Evolutionary conservation across 2,329 filamentous ascomycete species (phyloP).

Genomic region (Fusarium coffeatum): DNA sequence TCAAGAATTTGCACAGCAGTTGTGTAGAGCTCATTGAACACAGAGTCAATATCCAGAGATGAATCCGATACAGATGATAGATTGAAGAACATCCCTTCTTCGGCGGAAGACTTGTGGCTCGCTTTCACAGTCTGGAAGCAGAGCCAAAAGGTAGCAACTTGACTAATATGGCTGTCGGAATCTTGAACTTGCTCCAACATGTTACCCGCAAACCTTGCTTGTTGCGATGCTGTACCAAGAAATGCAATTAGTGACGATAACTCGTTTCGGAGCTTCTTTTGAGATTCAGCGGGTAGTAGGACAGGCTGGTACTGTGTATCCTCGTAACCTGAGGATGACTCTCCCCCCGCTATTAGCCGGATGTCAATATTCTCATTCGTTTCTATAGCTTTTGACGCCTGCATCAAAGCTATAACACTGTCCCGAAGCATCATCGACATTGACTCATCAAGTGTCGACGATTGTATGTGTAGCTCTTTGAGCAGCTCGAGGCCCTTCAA

Average conservation of each 20-base stretch:
- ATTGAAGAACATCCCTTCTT: conserved; percentile 75
- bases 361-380: conserved; percentile 40
- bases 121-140: conserved; percentile 77
- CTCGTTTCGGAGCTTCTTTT: conserved; percentile 69
- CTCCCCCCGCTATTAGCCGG: conserved; percentile 43
- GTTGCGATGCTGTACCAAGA: conserved; percentile 67
- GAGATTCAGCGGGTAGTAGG: conserved; percentile 72
- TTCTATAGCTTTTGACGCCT: conserved; percentile 36
- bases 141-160: conserved; percentile 83
- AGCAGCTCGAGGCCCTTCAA: conserved; percentile 77
- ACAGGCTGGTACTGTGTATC: conserved; percentile 66
- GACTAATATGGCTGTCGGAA: conserved; percentile 63
- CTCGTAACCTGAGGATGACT: conserved; percentile 20
- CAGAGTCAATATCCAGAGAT: conserved; percentile 57
- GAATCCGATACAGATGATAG: conserved; percentile 54
- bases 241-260: conserved; percentile 68
- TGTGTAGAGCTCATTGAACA: conserved; percentile 74
- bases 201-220: conserved; percentile 70
- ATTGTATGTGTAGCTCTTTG: conserved; percentile 70
- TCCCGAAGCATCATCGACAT: conserved; percentile 78
- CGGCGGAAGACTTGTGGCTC: conserved; percentile 61
- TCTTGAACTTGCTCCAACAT: conserved; percentile 73
- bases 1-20: conserved; percentile 73
- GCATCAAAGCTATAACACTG: conserved; percentile 66
- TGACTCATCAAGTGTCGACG: conserved; percentile 73